Percentiles rank a stretch among this genome's conserved stretches.
Conservation (phyloP, 2,329 filamentous ascomycete species). For the Tolypocladium pustulatum region DNA sequence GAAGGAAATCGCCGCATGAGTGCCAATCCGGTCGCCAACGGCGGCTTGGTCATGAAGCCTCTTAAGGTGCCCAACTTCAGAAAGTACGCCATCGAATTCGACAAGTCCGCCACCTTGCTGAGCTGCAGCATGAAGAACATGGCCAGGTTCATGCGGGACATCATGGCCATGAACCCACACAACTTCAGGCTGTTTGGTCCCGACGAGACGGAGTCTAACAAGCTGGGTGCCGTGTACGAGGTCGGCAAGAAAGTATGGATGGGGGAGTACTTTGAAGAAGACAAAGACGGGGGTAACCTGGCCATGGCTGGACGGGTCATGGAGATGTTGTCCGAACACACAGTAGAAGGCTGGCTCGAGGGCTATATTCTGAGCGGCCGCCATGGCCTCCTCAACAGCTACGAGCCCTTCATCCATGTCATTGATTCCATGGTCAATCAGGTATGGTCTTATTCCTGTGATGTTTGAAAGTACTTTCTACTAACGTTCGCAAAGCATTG, state of each 20-base stretch:
- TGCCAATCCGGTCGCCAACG: constrained; percentile 66
- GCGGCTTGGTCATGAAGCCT: constrained; percentile 55
- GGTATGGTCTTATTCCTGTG: constrained; percentile 14
- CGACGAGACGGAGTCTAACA: constrained; percentile 76
- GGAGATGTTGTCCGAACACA: constrained; percentile 79
- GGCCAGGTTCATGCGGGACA: constrained; percentile 54
- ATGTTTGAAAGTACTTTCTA: not conserved
- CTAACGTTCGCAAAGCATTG: constrained; percentile 41
- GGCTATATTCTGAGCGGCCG: constrained; percentile 67
- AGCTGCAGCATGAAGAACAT: constrained; percentile 61
- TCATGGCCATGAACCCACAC: constrained; percentile 52
- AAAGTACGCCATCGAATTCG: constrained; percentile 52
- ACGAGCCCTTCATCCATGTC: constrained; percentile 75
- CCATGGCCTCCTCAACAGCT: constrained; percentile 68
- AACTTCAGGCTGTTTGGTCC: constrained; percentile 71
- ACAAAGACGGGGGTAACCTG: constrained; percentile 64
- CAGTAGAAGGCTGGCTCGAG: constrained; percentile 70
- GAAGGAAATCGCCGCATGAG: constrained; percentile 60
- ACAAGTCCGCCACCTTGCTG: constrained; percentile 45
- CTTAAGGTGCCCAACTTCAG: constrained; percentile 61
- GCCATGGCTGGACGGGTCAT: constrained; percentile 60
- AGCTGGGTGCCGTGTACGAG: constrained; percentile 60
- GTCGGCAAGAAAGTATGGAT: constrained; percentile 73
- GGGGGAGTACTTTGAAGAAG: constrained; percentile 68
- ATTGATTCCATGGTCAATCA: constrained; percentile 82